Evolutionary conservation across 345 rosid species (phyloP).

Genomic region (Carallia pectinifolia): DNA sequence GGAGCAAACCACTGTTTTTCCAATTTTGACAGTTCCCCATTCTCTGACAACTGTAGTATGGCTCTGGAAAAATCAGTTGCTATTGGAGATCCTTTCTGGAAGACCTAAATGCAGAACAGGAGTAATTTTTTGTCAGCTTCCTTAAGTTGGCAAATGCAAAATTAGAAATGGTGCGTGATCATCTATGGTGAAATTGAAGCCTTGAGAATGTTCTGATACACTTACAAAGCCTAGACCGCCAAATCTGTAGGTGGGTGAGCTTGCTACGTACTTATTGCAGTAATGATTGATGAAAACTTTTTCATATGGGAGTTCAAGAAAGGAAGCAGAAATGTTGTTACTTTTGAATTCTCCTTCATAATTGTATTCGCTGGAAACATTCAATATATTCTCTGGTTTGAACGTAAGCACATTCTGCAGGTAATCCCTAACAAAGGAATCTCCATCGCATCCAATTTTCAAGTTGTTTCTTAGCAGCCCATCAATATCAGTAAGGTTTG

Average conservation of each 20-base stretch:
- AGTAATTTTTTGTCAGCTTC: background rate
- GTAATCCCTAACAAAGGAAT: conserved; percentile 44
- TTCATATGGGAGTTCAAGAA: conserved; percentile 54
- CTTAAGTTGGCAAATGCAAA: background rate
- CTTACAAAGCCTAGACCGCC: conserved; percentile 66
- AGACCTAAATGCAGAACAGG: conserved; percentile 29
- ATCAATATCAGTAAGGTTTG: conserved; percentile 35
- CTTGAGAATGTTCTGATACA: background rate
- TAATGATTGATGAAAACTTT: conserved; percentile 36
- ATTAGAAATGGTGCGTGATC: background rate
- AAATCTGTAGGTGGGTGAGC: conserved; percentile 31
- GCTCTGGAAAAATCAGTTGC: conserved; percentile 45
- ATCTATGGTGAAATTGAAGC: background rate
- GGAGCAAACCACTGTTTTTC: conserved; percentile 37
- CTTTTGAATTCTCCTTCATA: conserved; percentile 28
- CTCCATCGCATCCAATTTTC: conserved; percentile 48
- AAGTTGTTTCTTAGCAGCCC: conserved; percentile 27
- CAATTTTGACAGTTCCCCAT: conserved; percentile 27
- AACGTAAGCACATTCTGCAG: conserved; percentile 33
- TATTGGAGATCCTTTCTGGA: conserved; percentile 49
- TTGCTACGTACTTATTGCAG: conserved; percentile 39
- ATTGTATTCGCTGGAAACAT: conserved; percentile 17
- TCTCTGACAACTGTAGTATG: conserved; percentile 40
- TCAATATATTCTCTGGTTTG: conserved; percentile 17
- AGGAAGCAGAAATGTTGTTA: conserved; percentile 38